A percentile compares a stretch with the other conserved stretches of the same genome.
Evolutionary conservation across 164 flowering plant species (phyloP).

Genomic region (Liquidambar formosana): DNA sequence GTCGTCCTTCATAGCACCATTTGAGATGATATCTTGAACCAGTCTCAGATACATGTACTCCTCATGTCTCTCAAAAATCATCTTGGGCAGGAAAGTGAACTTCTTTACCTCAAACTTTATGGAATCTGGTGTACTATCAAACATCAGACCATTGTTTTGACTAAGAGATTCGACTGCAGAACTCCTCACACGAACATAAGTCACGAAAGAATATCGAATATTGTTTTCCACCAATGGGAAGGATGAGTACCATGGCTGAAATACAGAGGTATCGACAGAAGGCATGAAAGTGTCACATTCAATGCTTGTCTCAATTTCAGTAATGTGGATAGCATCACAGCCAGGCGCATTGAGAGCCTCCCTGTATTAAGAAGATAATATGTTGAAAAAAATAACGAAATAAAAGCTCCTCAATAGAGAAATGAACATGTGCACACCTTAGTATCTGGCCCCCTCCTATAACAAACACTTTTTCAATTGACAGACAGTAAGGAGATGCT

Average conservation of each 20-base stretch:
- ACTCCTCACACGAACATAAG: constrained; percentile 75
- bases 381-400: neutral
- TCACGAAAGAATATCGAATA: constrained; percentile 57
- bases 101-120: constrained; percentile 48
- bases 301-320: constrained; percentile 67
- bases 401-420: neutral
- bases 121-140: constrained; percentile 27
- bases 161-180: constrained; percentile 29
- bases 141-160: constrained; percentile 27
- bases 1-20: constrained; percentile 71
- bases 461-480: constrained; percentile 82
- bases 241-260: constrained; percentile 87
- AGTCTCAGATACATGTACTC: constrained; percentile 69
- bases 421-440: constrained; percentile 41
- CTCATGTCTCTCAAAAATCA: constrained; percentile 78
- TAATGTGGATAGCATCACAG: constrained; percentile 88
- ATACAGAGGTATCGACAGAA: constrained; percentile 55
- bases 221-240: constrained; percentile 70
- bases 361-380: constrained; percentile 42
- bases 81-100: constrained; percentile 72
- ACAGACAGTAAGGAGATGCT: constrained; percentile 71
- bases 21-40: constrained; percentile 75
- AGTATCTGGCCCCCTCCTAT: constrained; percentile 92
- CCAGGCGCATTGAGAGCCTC: constrained; percentile 73
- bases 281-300: constrained; percentile 95